Base-by-base conservation (phyloP, 805 yeast genomes). In the Candida khao-thaluensis region DNA sequence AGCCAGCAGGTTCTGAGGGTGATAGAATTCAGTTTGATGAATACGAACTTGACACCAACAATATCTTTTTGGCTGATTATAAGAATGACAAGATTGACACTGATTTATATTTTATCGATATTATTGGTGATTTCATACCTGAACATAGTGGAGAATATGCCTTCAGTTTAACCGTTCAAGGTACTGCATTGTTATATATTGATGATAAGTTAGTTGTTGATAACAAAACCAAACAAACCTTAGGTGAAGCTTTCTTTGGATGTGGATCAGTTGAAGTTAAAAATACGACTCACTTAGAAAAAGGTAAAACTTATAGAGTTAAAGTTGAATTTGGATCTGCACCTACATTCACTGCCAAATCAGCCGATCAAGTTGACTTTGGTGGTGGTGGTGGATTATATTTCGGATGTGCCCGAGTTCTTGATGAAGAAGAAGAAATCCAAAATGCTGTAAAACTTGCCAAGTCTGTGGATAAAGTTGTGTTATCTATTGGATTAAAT, bases 171-270 rank as follows among this genome's bases (percentile, higher is more conserved):
- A 54, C 73, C 17, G 74, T 70, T 20, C 50, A 60, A 38, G 85
- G 85, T 20, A 76, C 82, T 25, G 82, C 78, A 17, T 69, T 69
- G 50, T 48, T 81, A 24, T 81, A 64, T 47, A 57, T 79, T 34
- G 68, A 81, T 48, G 82, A 58, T 43, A 49, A 71, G 49, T 59
- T 77, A 43, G 62, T 81, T 29, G 72, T 77, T 30, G 83, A 80
- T 53, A 78, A 79, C 59, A 70, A 66, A 49, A 72, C 77, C 30
- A 53, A 66, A 20, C 85, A 80, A 60, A 57, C 45, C 5, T 54
- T 49, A 17, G 85, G 83, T 11, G 52, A 57, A 14, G 56, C 72
- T 2, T 79, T 77, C 61, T 76, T 76, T 52, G 53, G 60, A 39
- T 67, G 72, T 11, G 54, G 64, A 41, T 82, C 82, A 28, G 67